Evolutionary conservation across 495 filamentous ascomycete genomes (phyloP), one percentile per base, ranked within the genome.

Genomic region (Penicillium coprophilum): DNA sequence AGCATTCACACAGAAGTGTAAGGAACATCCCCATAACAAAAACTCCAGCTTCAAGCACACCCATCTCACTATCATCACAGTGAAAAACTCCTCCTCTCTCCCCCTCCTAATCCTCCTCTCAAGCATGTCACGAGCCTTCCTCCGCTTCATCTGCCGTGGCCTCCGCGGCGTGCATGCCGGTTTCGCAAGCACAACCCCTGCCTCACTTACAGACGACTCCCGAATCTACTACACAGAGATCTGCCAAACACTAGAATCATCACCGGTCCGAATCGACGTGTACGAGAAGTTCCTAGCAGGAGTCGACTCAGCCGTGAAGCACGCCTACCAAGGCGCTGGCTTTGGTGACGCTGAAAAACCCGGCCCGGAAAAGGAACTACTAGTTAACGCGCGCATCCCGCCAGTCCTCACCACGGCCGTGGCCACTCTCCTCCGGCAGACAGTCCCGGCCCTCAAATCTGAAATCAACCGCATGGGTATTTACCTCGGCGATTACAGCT

Each of bases 71-170:
- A 6, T 11, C 10, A 13, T 31, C 13, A 7, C 39, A 77, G 74
- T 78, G 19, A 79, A 81, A 68, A 50, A 71, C 9, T 79, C 72
- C 21, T 74, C 66, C 68, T 86, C 74, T 60, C 73, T 90, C 13
- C 75, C 86, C 23, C 76, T 95, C 23, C 76, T 90, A 56, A 74
- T 91, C 46, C 73, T 91, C 46, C 81, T 92, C 21, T 86, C 85
- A 55, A 89, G 87, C 48, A 84, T 87, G 59, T 86, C 88, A 13
- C 84, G 90, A 11, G 81, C 83, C 43, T 86, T 92, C 60, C 74
- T 92, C 49, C 80, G 80, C 17, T 85, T 85, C 39, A 79, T 84
- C 53, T 90, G 85, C 69, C 86, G 84, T 46, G 82, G 82, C 28
- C 79, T 92, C 30, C 75, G 74, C 39, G 70, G 71, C 40, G 61